A percentile compares a stretch with the other conserved stretches of the same genome.
phyloP scores from a whole-genome alignment of 2,329 filamentous ascomycete species.

The Fusarium sublunatum region DNA sequence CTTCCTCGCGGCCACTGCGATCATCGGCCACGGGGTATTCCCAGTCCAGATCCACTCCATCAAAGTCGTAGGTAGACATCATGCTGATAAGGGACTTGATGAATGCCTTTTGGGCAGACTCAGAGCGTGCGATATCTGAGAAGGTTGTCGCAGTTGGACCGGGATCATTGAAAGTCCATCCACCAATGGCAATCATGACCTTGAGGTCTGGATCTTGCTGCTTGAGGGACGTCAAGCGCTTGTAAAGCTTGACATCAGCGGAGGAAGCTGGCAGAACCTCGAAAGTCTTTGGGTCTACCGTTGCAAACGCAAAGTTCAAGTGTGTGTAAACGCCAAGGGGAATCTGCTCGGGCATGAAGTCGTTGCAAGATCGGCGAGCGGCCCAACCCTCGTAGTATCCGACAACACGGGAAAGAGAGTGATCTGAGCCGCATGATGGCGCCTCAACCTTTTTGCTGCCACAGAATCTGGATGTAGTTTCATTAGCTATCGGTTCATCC shows the following conservation, averaged over 20 bases:
- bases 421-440: slow-evolving; percentile 3
- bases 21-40: slow-evolving; percentile 51
- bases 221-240: slow-evolving; percentile 46
- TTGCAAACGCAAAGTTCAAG: slow-evolving; percentile 21
- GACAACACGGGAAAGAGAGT: slow-evolving; percentile 7
- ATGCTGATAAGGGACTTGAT: slow-evolving; percentile 23
- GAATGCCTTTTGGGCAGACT: background rate
- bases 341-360: slow-evolving; percentile 14
- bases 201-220: slow-evolving; percentile 44
- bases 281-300: slow-evolving; percentile 8
- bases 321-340: slow-evolving; percentile 14
- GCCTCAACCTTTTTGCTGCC: slow-evolving; percentile 9
- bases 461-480: slow-evolving; percentile 2
- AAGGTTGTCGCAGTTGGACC: slow-evolving; percentile 46
- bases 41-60: slow-evolving; percentile 47
- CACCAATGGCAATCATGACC: slow-evolving; percentile 55
- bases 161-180: slow-evolving; percentile 47
- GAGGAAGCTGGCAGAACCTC: background rate
- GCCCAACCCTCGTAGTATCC: slow-evolving; percentile 25
- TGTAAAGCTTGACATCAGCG: background rate
- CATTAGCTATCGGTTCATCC: background rate
- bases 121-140: slow-evolving; percentile 1
- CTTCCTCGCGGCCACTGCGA: slow-evolving; percentile 35
- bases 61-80: slow-evolving; percentile 35
- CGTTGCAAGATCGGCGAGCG: background rate